Percentiles rank a stretch among this genome's conserved stretches.
Evolutionary conservation across 2,329 filamentous ascomycete genomes (phyloP).

Genomic region (Cordyceps fumosorosea): DNA sequence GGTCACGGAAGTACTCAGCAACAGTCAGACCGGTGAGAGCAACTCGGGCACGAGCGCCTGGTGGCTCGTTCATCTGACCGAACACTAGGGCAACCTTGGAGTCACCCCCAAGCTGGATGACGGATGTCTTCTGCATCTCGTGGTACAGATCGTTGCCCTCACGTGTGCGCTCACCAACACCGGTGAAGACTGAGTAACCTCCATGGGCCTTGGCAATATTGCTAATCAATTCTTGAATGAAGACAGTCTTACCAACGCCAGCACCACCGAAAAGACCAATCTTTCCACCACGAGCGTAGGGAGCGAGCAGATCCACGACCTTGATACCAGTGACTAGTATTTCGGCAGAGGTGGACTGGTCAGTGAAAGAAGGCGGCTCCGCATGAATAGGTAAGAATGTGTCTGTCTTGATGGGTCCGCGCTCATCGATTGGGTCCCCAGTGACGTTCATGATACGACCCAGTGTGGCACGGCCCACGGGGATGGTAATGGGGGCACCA

Average conservation of each 20-base stretch:
- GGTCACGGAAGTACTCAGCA: constrained; percentile 74
- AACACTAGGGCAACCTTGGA: constrained; percentile 99
- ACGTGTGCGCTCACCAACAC: constrained; percentile 99
- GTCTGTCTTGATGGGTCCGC: constrained; percentile 91
- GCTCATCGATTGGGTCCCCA: constrained; percentile 99
- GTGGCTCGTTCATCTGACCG: constrained; percentile 99
- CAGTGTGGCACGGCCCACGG: constrained; percentile 86
- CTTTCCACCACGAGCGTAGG: constrained; percentile 99
- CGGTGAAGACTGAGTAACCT: constrained; percentile 99
- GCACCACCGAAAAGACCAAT: constrained; percentile 99
- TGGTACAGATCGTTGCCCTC: constrained; percentile 99
- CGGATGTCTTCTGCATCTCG: constrained; percentile 99
- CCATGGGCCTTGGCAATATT: constrained; percentile 99
- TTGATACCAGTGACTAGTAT: constrained; percentile 99
- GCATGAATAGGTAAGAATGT: constrained; percentile 89
- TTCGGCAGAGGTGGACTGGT: constrained; percentile 95
- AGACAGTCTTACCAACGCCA: constrained; percentile 99
- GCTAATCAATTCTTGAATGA: constrained; percentile 99
- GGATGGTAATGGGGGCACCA: constrained; percentile 91
- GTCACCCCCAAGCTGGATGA: constrained; percentile 98
- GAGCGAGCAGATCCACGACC: constrained; percentile 97
- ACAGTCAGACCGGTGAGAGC: constrained; percentile 84
- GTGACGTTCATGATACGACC: constrained; percentile 99
- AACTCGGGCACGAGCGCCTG: constrained; percentile 98
- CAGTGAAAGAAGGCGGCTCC: constrained; percentile 83